These are phyloP conservation scores for Paramecium biaurelia DNA, from an alignment of 73 alveolate genomes.

Conservation along the genomic window DNA sequence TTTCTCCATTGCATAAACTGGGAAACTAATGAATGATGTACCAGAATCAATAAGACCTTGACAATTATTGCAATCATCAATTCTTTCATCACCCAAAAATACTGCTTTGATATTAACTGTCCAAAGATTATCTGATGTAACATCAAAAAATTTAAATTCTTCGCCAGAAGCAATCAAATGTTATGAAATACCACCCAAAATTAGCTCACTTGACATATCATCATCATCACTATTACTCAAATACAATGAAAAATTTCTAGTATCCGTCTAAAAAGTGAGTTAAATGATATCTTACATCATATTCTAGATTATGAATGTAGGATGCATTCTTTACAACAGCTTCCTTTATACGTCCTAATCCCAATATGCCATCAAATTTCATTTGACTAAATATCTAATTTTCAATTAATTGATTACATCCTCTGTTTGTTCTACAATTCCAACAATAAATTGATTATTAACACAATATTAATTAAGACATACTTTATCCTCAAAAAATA, in stretches of 20 bases:
- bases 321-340: conserved; percentile 36
- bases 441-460: background rate
- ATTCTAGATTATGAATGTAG: conserved; percentile 8
- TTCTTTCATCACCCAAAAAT: conserved; percentile 35
- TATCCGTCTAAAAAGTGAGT: background rate
- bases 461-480: conserved; percentile 23
- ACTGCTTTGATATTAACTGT: conserved; percentile 9
- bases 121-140: conserved; percentile 25
- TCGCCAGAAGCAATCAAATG: conserved; percentile 20
- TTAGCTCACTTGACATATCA: background rate
- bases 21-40: conserved; percentile 20
- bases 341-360: conserved; percentile 32
- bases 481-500: conserved; percentile 1
- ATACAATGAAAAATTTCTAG: background rate
- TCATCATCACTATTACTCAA: conserved; percentile 20
- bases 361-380: conserved; percentile 34
- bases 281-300: background rate
- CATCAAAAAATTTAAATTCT: conserved; percentile 29
- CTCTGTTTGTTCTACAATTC: background rate
- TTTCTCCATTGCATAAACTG: conserved; percentile 35
- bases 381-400: background rate
- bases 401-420: background rate
- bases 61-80: conserved; percentile 27
- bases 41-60: conserved; percentile 49
- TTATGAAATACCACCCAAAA: background rate